A percentile compares a stretch with the other conserved stretches of the same genome.
Conservation (phyloP, 768 basidiomycete genomes). For the Brasilioporus rufonigricans region DNA sequence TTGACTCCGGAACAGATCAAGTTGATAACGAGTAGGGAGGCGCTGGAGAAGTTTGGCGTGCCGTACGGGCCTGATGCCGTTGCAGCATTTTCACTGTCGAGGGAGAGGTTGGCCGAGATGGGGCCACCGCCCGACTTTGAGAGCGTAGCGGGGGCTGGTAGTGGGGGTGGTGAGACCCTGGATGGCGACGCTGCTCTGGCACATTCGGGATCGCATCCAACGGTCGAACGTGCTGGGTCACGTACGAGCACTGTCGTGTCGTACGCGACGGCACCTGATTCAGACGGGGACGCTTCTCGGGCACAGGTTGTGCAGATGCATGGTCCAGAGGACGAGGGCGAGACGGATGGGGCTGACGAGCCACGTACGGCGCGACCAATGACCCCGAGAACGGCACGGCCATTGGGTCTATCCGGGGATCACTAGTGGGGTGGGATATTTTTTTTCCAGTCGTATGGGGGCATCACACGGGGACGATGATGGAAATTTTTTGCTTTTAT, state of each 20-base stretch:
- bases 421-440: not conserved
- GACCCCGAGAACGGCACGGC: slow-evolving; percentile 21
- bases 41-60: slow-evolving; percentile 65
- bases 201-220: not conserved
- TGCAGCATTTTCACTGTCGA: slow-evolving; percentile 45
- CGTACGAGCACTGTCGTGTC: slow-evolving; percentile 9
- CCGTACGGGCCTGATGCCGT: slow-evolving; percentile 77
- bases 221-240: slow-evolving; percentile 7
- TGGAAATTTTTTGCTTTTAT: not conserved
- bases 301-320: not conserved
- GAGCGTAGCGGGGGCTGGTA: slow-evolving; percentile 2
- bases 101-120: slow-evolving; percentile 36
- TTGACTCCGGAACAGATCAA: slow-evolving; percentile 54
- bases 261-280: slow-evolving; percentile 11
- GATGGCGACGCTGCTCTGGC: not conserved
- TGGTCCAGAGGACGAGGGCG: slow-evolving; percentile 2
- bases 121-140: slow-evolving; percentile 55
- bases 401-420: not conserved
- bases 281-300: not conserved
- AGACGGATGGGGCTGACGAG: not conserved
- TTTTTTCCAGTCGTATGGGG: too few relatives aligned
- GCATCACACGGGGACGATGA: too few relatives aligned
- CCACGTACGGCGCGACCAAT: slow-evolving; percentile 15
- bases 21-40: slow-evolving; percentile 66
- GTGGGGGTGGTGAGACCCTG: not conserved